Conservation (phyloP, 1,284 basidiomycete genomes). For the Malassezia caprae region DNA sequence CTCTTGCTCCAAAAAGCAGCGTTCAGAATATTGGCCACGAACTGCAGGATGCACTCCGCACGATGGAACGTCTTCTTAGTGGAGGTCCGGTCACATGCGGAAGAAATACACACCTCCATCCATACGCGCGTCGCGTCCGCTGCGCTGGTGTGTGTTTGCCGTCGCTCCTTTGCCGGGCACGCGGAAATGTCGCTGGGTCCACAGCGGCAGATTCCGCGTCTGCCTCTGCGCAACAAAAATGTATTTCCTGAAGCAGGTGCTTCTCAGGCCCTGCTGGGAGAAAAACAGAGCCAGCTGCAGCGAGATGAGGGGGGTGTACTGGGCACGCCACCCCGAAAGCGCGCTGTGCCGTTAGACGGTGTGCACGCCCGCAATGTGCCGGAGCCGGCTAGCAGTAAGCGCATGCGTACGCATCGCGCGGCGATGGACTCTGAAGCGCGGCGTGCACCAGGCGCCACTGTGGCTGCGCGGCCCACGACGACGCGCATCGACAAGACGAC, state of each 20-base stretch:
- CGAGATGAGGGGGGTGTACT: background rate
- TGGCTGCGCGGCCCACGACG: constrained; percentile 22
- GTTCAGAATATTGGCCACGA: background rate
- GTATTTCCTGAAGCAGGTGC: background rate
- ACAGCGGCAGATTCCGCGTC: constrained; percentile 8
- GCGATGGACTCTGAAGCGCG: constrained; percentile 5
- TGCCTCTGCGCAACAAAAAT: constrained; percentile 14
- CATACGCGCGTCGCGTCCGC: background rate
- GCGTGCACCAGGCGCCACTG: background rate
- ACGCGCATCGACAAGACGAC: constrained; percentile 26
- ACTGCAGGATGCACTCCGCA: background rate
- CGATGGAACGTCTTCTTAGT: background rate
- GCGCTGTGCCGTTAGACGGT: constrained; percentile 39
- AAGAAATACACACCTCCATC: constrained; percentile 13
- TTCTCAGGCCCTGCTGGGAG: background rate
- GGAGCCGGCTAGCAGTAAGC: constrained; percentile 9
- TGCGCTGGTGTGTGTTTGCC: background rate
- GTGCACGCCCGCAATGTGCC: constrained; percentile 35
- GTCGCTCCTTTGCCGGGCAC: background rate
- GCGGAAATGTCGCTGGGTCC: constrained; percentile 12
- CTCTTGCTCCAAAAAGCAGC: background rate
- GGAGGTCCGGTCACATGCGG: background rate
- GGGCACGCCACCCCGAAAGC: constrained; percentile 38
- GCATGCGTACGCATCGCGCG: constrained; percentile 21
- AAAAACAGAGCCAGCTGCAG: background rate